Percentiles rank a stretch among this genome's conserved stretches.
phyloP scores from a whole-genome alignment of 208 protist species.

The Balamuthia mandrillaris region DNA sequence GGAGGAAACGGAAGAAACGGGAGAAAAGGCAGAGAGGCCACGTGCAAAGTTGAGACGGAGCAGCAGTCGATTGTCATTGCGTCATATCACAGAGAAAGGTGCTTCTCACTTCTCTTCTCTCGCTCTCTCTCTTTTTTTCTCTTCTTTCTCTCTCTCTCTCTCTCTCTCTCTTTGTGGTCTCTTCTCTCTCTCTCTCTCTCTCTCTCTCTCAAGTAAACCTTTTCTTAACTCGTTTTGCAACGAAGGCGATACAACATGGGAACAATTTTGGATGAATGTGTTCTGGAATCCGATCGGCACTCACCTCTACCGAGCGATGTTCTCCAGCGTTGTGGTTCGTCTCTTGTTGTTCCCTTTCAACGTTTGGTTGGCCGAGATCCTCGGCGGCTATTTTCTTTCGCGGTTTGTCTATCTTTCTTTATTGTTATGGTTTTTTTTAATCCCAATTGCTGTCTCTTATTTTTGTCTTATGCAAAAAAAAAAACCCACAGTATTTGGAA shows the following conservation, averaged over 20 bases:
- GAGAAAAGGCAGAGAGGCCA: not conserved
- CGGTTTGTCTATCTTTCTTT: not conserved
- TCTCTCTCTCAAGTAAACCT: not conserved
- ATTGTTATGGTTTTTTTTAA: not conserved
- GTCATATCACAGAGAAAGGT: no score
- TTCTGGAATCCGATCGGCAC: constrained; percentile 6
- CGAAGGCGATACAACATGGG: constrained; percentile 7
- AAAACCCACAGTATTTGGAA: not conserved
- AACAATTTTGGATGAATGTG: constrained; percentile 27
- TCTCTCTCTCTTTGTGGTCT: no score
- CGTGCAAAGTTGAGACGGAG: not conserved
- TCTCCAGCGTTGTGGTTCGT: not conserved
- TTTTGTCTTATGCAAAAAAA: not conserved
- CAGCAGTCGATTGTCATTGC: not conserved
- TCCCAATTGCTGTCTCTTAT: not conserved
- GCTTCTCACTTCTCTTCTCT: no score
- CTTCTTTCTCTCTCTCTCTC: no score
- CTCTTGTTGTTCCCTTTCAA: not conserved
- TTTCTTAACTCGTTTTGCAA: not conserved
- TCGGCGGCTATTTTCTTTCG: not conserved
- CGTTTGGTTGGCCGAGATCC: not conserved
- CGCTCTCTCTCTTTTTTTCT: no score
- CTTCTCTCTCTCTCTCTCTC: not conserved
- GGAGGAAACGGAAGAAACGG: not conserved
- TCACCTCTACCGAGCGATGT: not conserved